These are phyloP conservation scores for Exophiala sp. DNA, from an alignment of 2,329 filamentous ascomycete species.

Conservation along the genomic window DNA sequence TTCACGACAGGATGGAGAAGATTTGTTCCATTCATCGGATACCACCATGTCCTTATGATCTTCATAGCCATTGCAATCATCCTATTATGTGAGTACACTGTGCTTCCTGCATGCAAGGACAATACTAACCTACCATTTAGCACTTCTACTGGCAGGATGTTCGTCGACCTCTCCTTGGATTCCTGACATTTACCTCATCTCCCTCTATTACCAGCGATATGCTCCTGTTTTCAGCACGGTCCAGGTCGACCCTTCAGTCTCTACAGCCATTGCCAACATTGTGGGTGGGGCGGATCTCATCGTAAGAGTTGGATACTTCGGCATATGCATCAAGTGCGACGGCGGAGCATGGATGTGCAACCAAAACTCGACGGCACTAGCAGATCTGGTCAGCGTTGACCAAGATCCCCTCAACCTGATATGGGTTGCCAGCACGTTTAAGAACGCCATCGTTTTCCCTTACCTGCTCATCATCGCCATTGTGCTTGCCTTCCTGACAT, in stretches of 20 bases:
- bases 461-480: conserved; percentile 97
- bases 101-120: background rate
- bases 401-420: conserved; percentile 96
- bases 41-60: conserved; percentile 93
- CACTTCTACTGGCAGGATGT: conserved; percentile 88
- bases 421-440: conserved; percentile 95
- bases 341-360: conserved; percentile 90
- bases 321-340: conserved; percentile 91
- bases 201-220: conserved; percentile 92
- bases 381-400: conserved; percentile 82
- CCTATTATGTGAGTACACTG: conserved; percentile 71
- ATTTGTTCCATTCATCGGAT: conserved; percentile 61
- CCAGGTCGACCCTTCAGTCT: conserved; percentile 86
- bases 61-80: conserved; percentile 92
- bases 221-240: conserved; percentile 75
- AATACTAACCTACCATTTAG: conserved; percentile 44
- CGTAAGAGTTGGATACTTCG: conserved; percentile 94
- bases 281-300: conserved; percentile 80
- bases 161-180: conserved; percentile 95
- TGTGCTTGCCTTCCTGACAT: conserved; percentile 93
- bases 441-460: conserved; percentile 96
- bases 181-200: conserved; percentile 93
- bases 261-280: conserved; percentile 82
- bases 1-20: conserved; percentile 39
- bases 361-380: conserved; percentile 92